Conservation (phyloP, 192 early-diverging fungal genomes). For the Mortierella hygrophila region DNA sequence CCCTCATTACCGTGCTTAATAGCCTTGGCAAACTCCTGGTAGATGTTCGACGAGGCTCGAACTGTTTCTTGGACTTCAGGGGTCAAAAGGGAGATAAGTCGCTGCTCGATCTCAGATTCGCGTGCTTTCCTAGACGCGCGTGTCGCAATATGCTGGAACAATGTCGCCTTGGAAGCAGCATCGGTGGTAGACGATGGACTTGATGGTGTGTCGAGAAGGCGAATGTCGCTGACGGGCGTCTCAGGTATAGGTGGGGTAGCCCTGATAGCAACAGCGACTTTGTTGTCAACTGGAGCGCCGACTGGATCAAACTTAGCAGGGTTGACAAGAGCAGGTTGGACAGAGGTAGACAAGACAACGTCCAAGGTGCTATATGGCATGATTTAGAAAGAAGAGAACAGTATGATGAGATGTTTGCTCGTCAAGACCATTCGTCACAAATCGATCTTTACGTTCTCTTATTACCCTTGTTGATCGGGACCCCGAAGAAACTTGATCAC, state of each 20-base stretch:
- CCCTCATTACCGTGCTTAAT: not conserved
- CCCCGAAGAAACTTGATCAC: no score
- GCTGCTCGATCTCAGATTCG: conserved; percentile 6
- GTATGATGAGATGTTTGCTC: not conserved
- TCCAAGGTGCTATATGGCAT: not conserved
- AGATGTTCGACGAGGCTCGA: conserved; percentile 4
- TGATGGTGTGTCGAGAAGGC: not conserved
- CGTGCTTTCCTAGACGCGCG: not conserved
- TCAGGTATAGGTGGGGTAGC: not conserved
- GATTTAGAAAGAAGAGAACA: not conserved
- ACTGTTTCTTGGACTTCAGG: conserved; percentile 3
- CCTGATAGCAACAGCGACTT: not conserved
- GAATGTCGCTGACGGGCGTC: not conserved
- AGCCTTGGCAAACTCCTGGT: not conserved
- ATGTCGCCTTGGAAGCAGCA: not conserved
- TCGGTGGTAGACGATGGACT: not conserved
- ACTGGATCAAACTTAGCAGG: not conserved
- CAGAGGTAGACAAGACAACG: conserved; percentile 3
- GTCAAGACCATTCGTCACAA: not conserved
- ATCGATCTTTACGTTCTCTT: no score
- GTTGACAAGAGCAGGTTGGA: not conserved
- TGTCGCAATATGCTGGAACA: not conserved
- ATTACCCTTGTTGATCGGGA: no score
- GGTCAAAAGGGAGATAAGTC: conserved; percentile 5
- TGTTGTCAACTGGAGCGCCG: not conserved